Percentiles rank a stretch among this genome's conserved stretches.
phyloP scores from a whole-genome alignment of 129 eudicot genomes.

The Arctium minus region DNA sequence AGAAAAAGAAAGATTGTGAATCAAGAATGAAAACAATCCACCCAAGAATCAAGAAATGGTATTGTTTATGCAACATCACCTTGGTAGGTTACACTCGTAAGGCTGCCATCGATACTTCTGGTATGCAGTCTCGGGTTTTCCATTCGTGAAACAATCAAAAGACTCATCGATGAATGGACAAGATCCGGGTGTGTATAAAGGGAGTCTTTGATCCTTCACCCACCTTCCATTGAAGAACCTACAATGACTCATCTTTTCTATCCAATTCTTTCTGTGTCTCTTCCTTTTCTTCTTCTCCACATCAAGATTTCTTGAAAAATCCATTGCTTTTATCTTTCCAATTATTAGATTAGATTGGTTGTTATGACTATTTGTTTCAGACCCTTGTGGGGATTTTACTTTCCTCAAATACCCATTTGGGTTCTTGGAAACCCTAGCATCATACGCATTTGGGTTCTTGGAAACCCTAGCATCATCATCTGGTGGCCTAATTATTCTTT shows the following conservation, averaged over 20 bases:
- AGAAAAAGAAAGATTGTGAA: not conserved
- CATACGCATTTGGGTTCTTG: not conserved
- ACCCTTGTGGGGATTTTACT: not conserved
- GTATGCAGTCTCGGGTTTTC: conserved; percentile 32
- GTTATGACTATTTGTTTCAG: not conserved
- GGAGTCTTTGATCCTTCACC: conserved; percentile 39
- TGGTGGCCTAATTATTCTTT: not conserved
- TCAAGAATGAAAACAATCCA: not conserved
- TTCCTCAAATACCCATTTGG: not conserved
- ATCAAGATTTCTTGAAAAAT: not conserved
- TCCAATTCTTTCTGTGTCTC: conserved; percentile 2
- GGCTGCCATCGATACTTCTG: conserved; percentile 47
- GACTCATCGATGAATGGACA: conserved; percentile 42
- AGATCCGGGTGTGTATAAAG: conserved; percentile 38
- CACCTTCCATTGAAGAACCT: conserved; percentile 41
- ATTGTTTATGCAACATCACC: conserved; percentile 17
- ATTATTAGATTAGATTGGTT: not conserved
- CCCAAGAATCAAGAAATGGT: not conserved
- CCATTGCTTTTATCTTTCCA: not conserved
- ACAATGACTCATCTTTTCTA: conserved; percentile 30
- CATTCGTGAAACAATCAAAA: conserved; percentile 39
- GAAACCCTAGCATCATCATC: not conserved
- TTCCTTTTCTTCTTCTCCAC: not conserved
- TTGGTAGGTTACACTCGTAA: conserved; percentile 42
- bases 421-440: not conserved